Evolutionary conservation across 2,329 filamentous ascomycete genomes (phyloP).

Genomic region (Alternaria longipes): DNA sequence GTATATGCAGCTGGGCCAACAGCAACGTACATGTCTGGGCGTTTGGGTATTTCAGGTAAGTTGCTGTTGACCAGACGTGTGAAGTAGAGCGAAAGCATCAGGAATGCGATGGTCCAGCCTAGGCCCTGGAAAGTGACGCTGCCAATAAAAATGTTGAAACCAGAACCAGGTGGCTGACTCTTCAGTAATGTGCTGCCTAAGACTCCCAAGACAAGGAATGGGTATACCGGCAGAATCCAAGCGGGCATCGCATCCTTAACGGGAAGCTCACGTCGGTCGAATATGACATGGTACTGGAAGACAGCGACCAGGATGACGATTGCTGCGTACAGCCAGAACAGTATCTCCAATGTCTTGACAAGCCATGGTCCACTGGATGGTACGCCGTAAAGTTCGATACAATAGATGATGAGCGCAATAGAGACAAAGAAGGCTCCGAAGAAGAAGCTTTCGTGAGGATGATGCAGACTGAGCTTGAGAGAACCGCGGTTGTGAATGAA

Average conservation of each 20-base stretch:
- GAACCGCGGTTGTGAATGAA: constrained; percentile 61
- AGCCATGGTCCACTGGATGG: constrained; percentile 65
- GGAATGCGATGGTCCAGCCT: constrained; percentile 70
- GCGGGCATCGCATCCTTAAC: constrained; percentile 53
- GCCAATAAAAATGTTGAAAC: constrained; percentile 54
- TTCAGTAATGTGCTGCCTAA: constrained; percentile 48
- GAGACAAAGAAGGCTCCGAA: constrained; percentile 73
- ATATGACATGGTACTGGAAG: constrained; percentile 98
- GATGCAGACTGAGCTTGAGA: constrained; percentile 65
- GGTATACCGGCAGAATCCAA: constrained; percentile 48
- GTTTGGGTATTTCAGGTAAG: constrained; percentile 52
- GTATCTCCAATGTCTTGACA: constrained; percentile 65
- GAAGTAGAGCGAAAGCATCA: constrained; percentile 75
- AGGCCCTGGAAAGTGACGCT: constrained; percentile 75
- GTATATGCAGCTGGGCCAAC: constrained; percentile 53
- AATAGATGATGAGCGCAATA: constrained; percentile 58
- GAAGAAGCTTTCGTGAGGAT: constrained; percentile 75
- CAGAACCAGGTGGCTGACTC: constrained; percentile 42
- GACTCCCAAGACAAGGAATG: constrained; percentile 51
- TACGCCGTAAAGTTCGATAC: constrained; percentile 68
- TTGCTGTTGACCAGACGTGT: constrained; percentile 74
- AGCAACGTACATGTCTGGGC: constrained; percentile 62
- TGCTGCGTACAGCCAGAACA: constrained; percentile 75
- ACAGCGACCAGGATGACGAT: constrained; percentile 65
- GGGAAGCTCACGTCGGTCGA: constrained; percentile 74